phyloP scores from a whole-genome alignment of 306 rosid genomes.

The Vicia villosa region DNA sequence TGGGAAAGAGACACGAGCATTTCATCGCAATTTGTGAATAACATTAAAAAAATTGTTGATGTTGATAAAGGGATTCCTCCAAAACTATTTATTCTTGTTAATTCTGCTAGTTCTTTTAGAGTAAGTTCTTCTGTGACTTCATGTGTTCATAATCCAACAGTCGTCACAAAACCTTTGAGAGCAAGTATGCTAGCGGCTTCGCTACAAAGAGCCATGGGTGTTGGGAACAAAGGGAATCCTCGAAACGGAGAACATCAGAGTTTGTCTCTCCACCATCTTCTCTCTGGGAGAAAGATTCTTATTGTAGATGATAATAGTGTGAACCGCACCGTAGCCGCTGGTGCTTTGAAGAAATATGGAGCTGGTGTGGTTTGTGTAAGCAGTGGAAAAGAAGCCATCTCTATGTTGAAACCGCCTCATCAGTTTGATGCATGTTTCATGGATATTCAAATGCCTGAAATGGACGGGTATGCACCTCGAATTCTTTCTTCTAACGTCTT shows the following conservation, averaged over 20 bases:
- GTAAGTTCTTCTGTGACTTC: conserved; percentile 39
- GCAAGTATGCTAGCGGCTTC: conserved; percentile 94
- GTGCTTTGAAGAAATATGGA: conserved; percentile 86
- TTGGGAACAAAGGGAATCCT: conserved; percentile 61
- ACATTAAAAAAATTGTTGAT: conserved; percentile 39
- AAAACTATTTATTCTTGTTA: conserved; percentile 72
- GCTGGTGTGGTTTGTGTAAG: conserved; percentile 85
- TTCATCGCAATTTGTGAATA: conserved; percentile 51
- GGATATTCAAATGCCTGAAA: conserved; percentile 99
- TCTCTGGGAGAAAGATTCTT: conserved; percentile 77
- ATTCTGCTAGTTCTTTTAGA: conserved; percentile 55
- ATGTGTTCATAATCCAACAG: conserved; percentile 45
- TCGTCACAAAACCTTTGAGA: conserved; percentile 82
- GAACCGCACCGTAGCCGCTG: conserved; percentile 92
- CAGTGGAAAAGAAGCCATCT: conserved; percentile 75
- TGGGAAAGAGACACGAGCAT: conserved; percentile 70
- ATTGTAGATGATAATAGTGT: conserved; percentile 88
- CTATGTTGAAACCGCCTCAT: conserved; percentile 77
- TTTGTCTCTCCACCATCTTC: conserved; percentile 71
- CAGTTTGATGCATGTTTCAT: conserved; percentile 90
- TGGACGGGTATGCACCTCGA: conserved; percentile 80
- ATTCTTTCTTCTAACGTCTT: conserved; percentile 11
- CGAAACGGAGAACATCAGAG: conserved; percentile 75
- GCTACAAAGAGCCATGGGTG: conserved; percentile 76
- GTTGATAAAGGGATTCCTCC: conserved; percentile 49